A percentile compares a stretch with the other conserved stretches of the same genome.
phyloP scores from a whole-genome alignment of 1,284 basidiomycete species.

The Ceratobasidium sp. region DNA sequence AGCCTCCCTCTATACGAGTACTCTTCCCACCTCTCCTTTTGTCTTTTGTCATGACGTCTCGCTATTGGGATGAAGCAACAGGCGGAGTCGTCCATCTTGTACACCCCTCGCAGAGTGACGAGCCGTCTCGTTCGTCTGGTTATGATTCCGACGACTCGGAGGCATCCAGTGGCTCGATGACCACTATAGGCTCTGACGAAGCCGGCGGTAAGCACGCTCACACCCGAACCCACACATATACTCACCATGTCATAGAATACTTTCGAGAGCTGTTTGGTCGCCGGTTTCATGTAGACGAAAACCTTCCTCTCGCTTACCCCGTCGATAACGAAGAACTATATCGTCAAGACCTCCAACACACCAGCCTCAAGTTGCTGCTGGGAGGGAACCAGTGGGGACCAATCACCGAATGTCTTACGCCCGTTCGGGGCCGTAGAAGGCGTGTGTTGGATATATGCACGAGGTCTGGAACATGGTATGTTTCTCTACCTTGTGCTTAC shows the following conservation, averaged over 20 bases:
- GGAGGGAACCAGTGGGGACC: conserved; percentile 48
- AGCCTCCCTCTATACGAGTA: not conserved
- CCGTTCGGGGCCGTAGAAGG: conserved; percentile 42
- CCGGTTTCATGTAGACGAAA: conserved; percentile 44
- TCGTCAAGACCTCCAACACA: conserved; percentile 43
- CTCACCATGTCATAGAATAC: conserved; percentile 43
- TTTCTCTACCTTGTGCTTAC: not conserved
- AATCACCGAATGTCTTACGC: conserved; percentile 38
- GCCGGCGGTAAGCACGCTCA: conserved; percentile 45
- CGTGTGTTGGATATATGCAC: conserved; percentile 49
- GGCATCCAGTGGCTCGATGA: conserved; percentile 44
- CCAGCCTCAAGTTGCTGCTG: conserved; percentile 45
- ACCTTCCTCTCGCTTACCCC: conserved; percentile 46
- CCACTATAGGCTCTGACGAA: conserved; percentile 49
- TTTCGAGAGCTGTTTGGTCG: conserved; percentile 48
- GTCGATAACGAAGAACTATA: conserved; percentile 47
- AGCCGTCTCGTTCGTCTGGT: conserved; percentile 40
- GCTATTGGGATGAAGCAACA: conserved; percentile 33
- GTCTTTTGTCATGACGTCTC: conserved; percentile 14
- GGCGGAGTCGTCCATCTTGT: conserved; percentile 24
- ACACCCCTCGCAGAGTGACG: conserved; percentile 29
- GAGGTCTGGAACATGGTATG: conserved; percentile 49
- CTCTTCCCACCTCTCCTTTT: not conserved
- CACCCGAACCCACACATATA: not conserved
- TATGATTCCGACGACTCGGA: conserved; percentile 39